phyloP scores from a whole-genome alignment of 805 yeast genomes.

The Torulaspora microellipsoides region DNA sequence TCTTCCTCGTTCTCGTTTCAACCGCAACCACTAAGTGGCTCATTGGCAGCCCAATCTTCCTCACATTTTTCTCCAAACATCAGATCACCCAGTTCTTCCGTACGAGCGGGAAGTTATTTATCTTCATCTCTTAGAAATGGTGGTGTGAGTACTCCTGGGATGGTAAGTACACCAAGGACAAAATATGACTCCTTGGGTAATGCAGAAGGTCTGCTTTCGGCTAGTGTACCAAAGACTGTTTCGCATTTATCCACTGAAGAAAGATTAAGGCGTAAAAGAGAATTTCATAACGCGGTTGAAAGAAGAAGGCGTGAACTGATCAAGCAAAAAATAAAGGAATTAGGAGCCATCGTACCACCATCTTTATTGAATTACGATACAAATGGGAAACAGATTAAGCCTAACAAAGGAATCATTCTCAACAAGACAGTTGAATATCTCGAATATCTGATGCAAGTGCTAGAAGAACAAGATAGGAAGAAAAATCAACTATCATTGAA shows the following conservation, averaged over 20 bases:
- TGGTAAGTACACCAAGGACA: conserved; percentile 27
- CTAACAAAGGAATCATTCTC: conserved; percentile 77
- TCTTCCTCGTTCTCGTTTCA: conserved; percentile 29
- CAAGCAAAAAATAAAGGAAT: conserved; percentile 80
- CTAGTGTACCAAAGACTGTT: conserved; percentile 19
- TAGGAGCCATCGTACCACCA: conserved; percentile 79
- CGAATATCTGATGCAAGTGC: conserved; percentile 55
- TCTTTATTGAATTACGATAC: conserved; percentile 47
- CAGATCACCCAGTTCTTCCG: conserved; percentile 34
- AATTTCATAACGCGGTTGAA: conserved; percentile 92
- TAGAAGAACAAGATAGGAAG: conserved; percentile 51
- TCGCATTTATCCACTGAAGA: conserved; percentile 45
- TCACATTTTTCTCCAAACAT: conserved; percentile 21
- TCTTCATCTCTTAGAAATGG: conserved; percentile 30
- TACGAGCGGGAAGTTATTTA: conserved; percentile 29
- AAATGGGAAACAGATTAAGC: conserved; percentile 61
- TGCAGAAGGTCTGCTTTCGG: conserved; percentile 13
- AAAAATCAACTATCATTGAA: conserved; percentile 39
- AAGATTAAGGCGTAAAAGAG: conserved; percentile 71
- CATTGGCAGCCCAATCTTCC: conserved; percentile 6
- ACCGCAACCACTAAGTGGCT: conserved; percentile 20
- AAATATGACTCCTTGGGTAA: conserved; percentile 32
- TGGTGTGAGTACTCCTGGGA: conserved; percentile 18
- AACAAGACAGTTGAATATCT: conserved; percentile 79
- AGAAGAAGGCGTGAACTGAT: conserved; percentile 86